phyloP scores from a whole-genome alignment of 2,329 filamentous ascomycete species.

The Sporothrix inflata region DNA sequence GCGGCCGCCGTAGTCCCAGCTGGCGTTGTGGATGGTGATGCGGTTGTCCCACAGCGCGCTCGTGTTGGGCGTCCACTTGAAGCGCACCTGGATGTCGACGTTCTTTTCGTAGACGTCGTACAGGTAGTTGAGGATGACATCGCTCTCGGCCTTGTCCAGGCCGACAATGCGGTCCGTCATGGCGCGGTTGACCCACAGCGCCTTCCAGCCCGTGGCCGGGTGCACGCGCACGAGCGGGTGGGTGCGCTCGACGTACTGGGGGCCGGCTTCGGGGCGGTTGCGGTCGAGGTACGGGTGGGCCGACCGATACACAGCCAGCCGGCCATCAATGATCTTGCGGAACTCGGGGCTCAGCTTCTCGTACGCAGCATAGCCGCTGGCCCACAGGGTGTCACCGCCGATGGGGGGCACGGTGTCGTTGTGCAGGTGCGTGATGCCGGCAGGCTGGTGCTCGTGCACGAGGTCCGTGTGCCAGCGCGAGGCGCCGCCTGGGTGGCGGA shows the following conservation, averaged over 20 bases:
- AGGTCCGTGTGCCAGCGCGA: constrained; percentile 72
- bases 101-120: constrained; percentile 71
- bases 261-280: constrained; percentile 61
- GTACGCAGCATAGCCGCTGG: constrained; percentile 70
- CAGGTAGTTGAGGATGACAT: constrained; percentile 67
- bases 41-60: constrained; percentile 74
- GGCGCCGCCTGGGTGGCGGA: constrained; percentile 69
- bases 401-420: constrained; percentile 67
- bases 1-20: constrained; percentile 71
- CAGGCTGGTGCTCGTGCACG: constrained; percentile 71
- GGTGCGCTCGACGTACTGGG: constrained; percentile 66
- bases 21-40: constrained; percentile 74
- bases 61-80: constrained; percentile 69
- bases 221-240: constrained; percentile 73
- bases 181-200: constrained; percentile 70
- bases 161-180: constrained; percentile 72
- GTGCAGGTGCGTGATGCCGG: constrained; percentile 71
- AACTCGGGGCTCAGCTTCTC: constrained; percentile 73
- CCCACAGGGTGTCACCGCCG: constrained; percentile 75
- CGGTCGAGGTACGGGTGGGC: constrained; percentile 71
- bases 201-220: constrained; percentile 73
- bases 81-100: constrained; percentile 72
- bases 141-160: constrained; percentile 69
- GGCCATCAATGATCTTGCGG: constrained; percentile 70
- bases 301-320: constrained; percentile 65